Base-by-base conservation (phyloP, 2,329 filamentous ascomycete species). In the Talaromyces verruculosus region DNA sequence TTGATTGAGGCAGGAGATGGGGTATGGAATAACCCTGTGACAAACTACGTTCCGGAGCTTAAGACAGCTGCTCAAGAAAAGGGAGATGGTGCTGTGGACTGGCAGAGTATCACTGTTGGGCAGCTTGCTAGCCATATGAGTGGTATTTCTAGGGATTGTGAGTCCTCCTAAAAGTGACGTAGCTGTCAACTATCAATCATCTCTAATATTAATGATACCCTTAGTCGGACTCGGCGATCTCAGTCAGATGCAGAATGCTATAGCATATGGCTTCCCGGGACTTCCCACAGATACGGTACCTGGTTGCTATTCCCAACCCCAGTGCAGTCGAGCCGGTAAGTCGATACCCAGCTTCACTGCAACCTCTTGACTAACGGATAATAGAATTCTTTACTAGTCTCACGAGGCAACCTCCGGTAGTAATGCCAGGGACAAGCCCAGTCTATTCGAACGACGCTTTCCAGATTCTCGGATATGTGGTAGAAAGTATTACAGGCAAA, bases 371-470 rank as follows among this genome's bases (percentile, higher is more conserved):
- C 45, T 49, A 22, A 49, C 45, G 8, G 3, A 25, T 25, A 2
- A 6, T 25, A 49, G 45, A 43, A n/a, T n/a, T 43, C 41, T 10
- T 43, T 43, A n/a, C 41, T n/a, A n/a, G 41, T 8, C 13, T 43
- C 7, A 10, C n/a, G 17, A 43, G 19, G 19, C 41, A 43, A n/a
- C 41, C 41, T 8, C n/a, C n/a, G 3, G 19, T 49, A 49, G 45
- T 49, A 7, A 25, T 49, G 19, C 45, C 78, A 0, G 78, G 73
- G 17, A 72, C 71, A 2, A 80, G 78, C 0, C 78, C 79, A 1
- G 69, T 72, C 0, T 81, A 81, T 39, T 80, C 79, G 0, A 78
- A 81, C 49, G 70, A 78, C 17, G 78, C 74, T 2, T 81, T 76
- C 64, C 73, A 75, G 3, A 71, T 81, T n/a, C 71, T 81, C 0